These are phyloP conservation scores for Trichoderma citrinoviride DNA, from an alignment of 2,329 filamentous ascomycete species.

Conservation along the genomic window DNA sequence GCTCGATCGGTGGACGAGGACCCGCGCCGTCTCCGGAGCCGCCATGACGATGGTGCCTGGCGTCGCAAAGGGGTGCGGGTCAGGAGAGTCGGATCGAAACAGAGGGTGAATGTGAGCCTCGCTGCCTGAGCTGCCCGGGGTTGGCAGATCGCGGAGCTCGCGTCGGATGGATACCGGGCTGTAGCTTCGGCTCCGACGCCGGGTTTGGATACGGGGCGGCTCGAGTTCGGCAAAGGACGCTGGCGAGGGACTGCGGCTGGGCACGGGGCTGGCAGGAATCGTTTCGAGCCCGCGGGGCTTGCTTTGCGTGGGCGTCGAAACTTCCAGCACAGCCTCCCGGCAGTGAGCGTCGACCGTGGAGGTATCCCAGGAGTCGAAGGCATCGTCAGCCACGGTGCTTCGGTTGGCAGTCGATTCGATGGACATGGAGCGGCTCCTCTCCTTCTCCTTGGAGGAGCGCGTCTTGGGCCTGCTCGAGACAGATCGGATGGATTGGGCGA, in stretches of 20 bases:
- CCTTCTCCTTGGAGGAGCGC: constrained; percentile 43
- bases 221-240: constrained; percentile 55
- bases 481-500: constrained; percentile 50
- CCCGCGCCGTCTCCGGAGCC: constrained; percentile 64
- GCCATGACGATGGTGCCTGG: constrained; percentile 70
- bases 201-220: constrained; percentile 40
- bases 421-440: constrained; percentile 44
- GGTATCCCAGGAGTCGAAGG: constrained; percentile 75
- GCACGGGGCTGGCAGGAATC: constrained; percentile 64
- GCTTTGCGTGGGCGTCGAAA: constrained; percentile 44
- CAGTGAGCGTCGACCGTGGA: constrained; percentile 63
- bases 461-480: constrained; percentile 57
- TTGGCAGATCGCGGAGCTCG: constrained; percentile 30
- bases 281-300: constrained; percentile 61
- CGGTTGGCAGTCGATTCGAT: constrained; percentile 44
- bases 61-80: constrained; percentile 62
- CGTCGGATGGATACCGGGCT: constrained; percentile 42
- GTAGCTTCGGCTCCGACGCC: constrained; percentile 50
- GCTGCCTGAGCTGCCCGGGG: constrained; percentile 39
- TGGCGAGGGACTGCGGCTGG: constrained; percentile 64
- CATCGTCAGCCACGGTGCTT: constrained; percentile 48
- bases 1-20: constrained; percentile 55
- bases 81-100: constrained; percentile 70
- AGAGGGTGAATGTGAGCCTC: constrained; percentile 76
- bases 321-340: constrained; percentile 55